A percentile compares a stretch with the other conserved stretches of the same genome.
These are phyloP conservation scores for Boletus barrowsii DNA, from an alignment of 768 basidiomycete genomes.

Conservation along the genomic window DNA sequence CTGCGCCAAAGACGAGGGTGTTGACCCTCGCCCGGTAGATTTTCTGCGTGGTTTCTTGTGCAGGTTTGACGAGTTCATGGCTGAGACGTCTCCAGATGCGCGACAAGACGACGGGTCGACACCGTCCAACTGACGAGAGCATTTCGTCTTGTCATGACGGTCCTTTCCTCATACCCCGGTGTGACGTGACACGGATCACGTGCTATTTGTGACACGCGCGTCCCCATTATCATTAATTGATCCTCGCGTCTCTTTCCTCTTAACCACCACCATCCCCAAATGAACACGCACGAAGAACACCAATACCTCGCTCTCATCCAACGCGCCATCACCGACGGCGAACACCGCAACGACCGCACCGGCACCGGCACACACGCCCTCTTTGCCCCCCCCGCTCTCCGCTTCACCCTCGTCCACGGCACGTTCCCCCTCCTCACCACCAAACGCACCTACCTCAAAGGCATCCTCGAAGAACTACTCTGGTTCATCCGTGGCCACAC, in stretches of 20 bases:
- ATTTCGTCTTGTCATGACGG: not conserved
- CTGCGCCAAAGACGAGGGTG: slow-evolving; percentile 24
- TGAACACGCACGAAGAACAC: slow-evolving; percentile 67
- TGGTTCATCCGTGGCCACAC: slow-evolving; percentile 92
- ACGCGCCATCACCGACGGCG: slow-evolving; percentile 72
- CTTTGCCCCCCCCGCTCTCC: slow-evolving; percentile 87
- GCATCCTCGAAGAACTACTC: slow-evolving; percentile 88
- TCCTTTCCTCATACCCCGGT: not conserved
- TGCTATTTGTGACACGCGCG: slow-evolving; percentile 5
- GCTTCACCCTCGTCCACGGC: slow-evolving; percentile 78
- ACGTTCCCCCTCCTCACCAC: slow-evolving; percentile 90
- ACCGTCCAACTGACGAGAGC: slow-evolving; percentile 7
- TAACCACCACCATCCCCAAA: slow-evolving; percentile 11
- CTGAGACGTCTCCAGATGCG: slow-evolving; percentile 1
- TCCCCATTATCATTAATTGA: not conserved
- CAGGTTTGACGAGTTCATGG: not conserved
- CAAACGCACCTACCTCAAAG: slow-evolving; percentile 89
- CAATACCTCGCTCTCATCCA: slow-evolving; percentile 87
- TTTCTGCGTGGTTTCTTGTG: slow-evolving; percentile 10
- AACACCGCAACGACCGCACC: slow-evolving; percentile 82
- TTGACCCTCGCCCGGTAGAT: slow-evolving; percentile 24
- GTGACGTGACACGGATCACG: slow-evolving; percentile 21
- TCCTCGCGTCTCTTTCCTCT: not conserved
- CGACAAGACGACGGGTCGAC: not conserved
- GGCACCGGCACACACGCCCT: slow-evolving; percentile 91